A percentile compares a stretch with the other conserved stretches of the same genome.
phyloP scores from a whole-genome alignment of 257 asterid species.

The Solanum chaucha region DNA sequence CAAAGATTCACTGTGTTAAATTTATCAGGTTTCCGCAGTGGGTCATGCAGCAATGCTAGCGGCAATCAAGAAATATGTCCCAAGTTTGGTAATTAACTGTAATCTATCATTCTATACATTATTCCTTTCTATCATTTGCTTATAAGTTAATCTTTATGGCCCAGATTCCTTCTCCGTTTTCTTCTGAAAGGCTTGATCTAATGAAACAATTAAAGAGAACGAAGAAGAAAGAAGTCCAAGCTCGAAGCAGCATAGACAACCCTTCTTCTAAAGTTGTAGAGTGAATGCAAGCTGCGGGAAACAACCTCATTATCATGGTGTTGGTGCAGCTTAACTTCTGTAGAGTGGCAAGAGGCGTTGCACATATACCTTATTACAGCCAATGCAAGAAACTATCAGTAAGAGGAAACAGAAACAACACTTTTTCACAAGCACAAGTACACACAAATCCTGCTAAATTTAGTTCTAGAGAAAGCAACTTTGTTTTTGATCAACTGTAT shows the following conservation, averaged over 20 bases:
- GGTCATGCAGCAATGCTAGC: constrained; percentile 90
- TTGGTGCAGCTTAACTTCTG: not conserved
- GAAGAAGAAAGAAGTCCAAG: constrained; percentile 44
- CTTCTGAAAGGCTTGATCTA: constrained; percentile 45
- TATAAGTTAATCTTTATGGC: not conserved
- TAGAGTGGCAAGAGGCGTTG: not conserved
- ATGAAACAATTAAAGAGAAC: constrained; percentile 66
- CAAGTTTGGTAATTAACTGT: constrained; percentile 37
- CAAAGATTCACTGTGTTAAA: not conserved
- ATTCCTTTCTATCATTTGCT: not conserved
- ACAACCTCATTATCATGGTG: not conserved
- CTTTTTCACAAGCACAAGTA: not conserved
- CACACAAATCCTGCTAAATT: not conserved
- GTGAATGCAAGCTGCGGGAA: not conserved
- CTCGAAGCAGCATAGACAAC: constrained; percentile 12
- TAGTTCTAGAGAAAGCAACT: not conserved
- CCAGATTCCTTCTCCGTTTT: constrained; percentile 81
- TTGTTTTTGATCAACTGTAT: not conserved
- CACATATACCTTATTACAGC: not conserved
- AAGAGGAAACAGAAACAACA: not conserved
- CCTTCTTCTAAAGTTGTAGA: constrained; percentile 6
- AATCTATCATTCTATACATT: not conserved
- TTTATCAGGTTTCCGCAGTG: constrained; percentile 59
- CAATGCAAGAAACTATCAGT: not conserved
- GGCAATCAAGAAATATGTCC: constrained; percentile 66